Evolutionary conservation across 2,329 filamentous ascomycete species (phyloP).

Genomic region (Colletotrichum sublineola): DNA sequence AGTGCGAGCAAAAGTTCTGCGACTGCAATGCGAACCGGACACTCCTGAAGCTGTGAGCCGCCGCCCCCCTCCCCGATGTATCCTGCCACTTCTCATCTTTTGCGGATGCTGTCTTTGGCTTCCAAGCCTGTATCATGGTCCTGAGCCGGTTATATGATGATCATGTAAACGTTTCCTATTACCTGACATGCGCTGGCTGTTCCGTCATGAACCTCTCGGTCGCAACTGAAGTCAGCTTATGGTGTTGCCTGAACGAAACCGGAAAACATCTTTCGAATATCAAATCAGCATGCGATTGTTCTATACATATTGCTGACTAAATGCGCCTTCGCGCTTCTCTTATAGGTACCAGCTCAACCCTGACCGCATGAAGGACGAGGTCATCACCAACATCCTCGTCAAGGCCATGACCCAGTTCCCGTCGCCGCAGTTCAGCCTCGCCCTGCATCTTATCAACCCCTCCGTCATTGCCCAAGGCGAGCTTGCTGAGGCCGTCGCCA

Average conservation of each 20-base stretch:
- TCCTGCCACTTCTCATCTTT: neutral
- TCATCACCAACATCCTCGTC: conserved; percentile 98
- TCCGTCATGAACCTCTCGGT: conserved; percentile 65
- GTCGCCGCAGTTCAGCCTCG: conserved; percentile 92
- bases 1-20: conserved; percentile 95
- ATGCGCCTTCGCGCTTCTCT: conserved; percentile 27
- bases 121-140: conserved; percentile 40
- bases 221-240: conserved; percentile 74
- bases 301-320: conserved; percentile 15
- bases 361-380: conserved; percentile 95
- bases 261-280: conserved; percentile 68
- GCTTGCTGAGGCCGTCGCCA: conserved; percentile 90
- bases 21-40: conserved; percentile 98
- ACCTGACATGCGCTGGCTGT: conserved; percentile 77
- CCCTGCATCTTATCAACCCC: conserved; percentile 92
- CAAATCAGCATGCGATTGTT: conserved; percentile 13
- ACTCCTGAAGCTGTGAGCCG: conserved; percentile 92
- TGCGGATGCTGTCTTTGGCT: neutral
- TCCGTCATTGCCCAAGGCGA: conserved; percentile 76
- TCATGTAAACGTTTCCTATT: conserved; percentile 97
- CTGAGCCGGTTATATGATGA: conserved; percentile 73
- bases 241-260: conserved; percentile 66
- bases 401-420: conserved; percentile 98
- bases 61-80: neutral
- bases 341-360: conserved; percentile 99